Percentiles rank a stretch among this genome's conserved stretches.
Evolutionary conservation across 2,329 filamentous ascomycete species (phyloP).

Genomic region (Colletotrichum cordylinicola): DNA sequence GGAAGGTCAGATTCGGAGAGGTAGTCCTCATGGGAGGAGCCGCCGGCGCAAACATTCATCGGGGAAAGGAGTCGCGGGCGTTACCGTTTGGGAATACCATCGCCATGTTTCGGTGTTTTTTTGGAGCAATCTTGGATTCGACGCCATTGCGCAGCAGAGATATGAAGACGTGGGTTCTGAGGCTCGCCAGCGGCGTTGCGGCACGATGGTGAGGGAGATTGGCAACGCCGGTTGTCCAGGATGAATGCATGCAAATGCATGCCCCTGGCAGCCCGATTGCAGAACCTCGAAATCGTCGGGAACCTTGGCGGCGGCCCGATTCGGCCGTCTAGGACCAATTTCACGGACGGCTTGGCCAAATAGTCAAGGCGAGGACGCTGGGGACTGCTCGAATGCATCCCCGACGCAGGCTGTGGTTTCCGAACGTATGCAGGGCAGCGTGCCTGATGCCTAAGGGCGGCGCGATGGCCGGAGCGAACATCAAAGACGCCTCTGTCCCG

Average conservation of each 20-base stretch:
- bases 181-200: neutral
- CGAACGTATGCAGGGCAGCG: neutral
- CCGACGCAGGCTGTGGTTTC: neutral
- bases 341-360: neutral
- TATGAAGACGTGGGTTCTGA: neutral
- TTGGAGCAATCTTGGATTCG: neutral
- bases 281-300: neutral
- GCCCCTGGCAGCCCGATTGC: neutral
- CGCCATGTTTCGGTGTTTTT: neutral
- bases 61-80: neutral
- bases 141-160: neutral
- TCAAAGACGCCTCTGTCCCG: neutral
- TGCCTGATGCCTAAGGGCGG: neutral
- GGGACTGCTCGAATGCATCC: neutral
- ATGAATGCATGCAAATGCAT: neutral
- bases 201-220: neutral
- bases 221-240: neutral
- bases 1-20: neutral
- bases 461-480: neutral
- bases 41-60: neutral
- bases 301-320: conserved; percentile 4
- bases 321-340: neutral
- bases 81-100: neutral
- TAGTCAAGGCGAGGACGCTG: neutral
- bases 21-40: neutral